Conservation (phyloP, 1,139 yeast genomes). For the Lodderomyces theae region DNA sequence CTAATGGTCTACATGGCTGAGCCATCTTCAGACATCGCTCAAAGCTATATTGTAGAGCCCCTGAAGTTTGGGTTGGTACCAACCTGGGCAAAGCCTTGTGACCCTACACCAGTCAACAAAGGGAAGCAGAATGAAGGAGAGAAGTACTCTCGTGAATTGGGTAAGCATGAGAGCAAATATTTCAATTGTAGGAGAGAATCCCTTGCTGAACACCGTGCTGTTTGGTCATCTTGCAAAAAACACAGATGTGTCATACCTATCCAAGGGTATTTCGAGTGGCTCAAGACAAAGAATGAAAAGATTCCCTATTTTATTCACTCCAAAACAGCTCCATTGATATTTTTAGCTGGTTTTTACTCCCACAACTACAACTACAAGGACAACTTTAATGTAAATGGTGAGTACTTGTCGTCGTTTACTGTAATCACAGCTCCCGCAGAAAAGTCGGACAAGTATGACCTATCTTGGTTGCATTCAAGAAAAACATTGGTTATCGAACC, state of each 20-base stretch:
- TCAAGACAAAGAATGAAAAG: constrained; percentile 34
- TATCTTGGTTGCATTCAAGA: constrained; percentile 70
- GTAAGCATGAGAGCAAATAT: constrained; percentile 27
- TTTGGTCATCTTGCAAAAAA: constrained; percentile 50
- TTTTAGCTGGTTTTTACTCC: constrained; percentile 69
- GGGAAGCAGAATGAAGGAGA: constrained; percentile 19
- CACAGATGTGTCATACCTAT: constrained; percentile 71
- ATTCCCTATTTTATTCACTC: constrained; percentile 66
- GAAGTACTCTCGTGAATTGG: constrained; percentile 30
- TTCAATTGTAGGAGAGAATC: constrained; percentile 70
- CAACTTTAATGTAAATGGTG: constrained; percentile 22
- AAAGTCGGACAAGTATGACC: constrained; percentile 34
- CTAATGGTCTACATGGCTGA: constrained; percentile 27
- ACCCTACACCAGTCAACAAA: constrained; percentile 23
- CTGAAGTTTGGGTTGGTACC: constrained; percentile 47
- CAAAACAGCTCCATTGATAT: constrained; percentile 50
- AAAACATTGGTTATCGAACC: constrained; percentile 74
- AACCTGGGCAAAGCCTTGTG: constrained; percentile 39
- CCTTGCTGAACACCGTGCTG: constrained; percentile 36
- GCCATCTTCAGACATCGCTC: constrained; percentile 9
- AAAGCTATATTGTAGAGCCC: constrained; percentile 29
- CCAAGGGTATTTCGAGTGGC: constrained; percentile 88
- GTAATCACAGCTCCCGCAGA: constrained; percentile 74
- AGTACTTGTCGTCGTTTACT: constrained; percentile 55
- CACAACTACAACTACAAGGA: constrained; percentile 37